Base-by-base conservation (phyloP, 2,329 filamentous ascomycete species). In the Pezicula radicicola region DNA sequence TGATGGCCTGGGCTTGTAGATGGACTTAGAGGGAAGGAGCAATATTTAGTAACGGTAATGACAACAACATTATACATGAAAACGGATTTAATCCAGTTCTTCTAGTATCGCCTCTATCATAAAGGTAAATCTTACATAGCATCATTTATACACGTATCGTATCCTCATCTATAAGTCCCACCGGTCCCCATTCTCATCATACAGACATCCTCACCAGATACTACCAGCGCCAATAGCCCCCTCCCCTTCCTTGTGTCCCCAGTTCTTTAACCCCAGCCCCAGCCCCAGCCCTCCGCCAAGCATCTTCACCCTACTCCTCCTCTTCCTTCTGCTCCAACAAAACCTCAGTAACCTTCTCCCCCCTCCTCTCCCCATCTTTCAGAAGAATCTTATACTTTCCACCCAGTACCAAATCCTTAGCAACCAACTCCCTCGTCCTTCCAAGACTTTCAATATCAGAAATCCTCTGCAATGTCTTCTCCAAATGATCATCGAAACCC, bases 381-480 rank as follows among this genome's bases (percentile, higher is more conserved):
- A 59, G 64, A 49, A 55, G 68, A 55, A 93, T 79, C 56, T 83
- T 79, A 66, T 96, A 97, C 68, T 87, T 87, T 2, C 91, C 91
- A 12, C 89, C 85, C 30, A 92, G 75, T 64, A 94, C 93, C 37
- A 97, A 76, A 69, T 97, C 94, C 74, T 99, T 99, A 58, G 96
- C 89, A 1, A 96, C 95, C 48, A 99, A 69, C 72, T 99, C 94
- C 55, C 93, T 84, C n/a, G 94, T 99, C 56, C 94, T 79, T 35
- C 92, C 93, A 55, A 99, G 77, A 63, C 87, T 92, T 75, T 99
- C 94, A 66, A 99, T 99, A 58, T 88, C 92, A n/a, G 79, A 73
- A 60, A 99, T 99, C 19, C 94, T 81, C 53, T 93, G 81, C 21
- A 96, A 74, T 0, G 94, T 97, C 3, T 80, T 85, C 55, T 96